These are phyloP conservation scores for Pyrus bretschneideri DNA, from an alignment of 306 rosid genomes.

Conservation along the genomic window DNA sequence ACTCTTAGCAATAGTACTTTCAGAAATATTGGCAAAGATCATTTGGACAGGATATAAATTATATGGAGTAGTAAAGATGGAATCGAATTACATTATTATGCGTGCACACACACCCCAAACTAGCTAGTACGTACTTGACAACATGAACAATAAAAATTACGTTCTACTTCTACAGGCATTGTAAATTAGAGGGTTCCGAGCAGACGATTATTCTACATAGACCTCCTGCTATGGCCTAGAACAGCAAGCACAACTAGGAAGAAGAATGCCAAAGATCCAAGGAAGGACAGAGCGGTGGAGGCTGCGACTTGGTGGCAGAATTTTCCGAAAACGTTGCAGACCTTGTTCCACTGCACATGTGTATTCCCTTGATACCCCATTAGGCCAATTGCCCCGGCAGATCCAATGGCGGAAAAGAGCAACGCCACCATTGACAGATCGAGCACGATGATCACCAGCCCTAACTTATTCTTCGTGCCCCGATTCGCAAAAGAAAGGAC, in stretches of 20 bases:
- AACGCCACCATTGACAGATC: constrained; percentile 57
- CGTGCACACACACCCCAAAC: not conserved
- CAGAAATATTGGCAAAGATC: not conserved
- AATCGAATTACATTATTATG: not conserved
- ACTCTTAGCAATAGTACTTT: not conserved
- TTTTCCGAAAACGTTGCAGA: constrained; percentile 50
- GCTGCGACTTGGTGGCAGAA: constrained; percentile 48
- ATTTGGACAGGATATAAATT: not conserved
- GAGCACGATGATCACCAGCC: constrained; percentile 14
- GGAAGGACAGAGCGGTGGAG: constrained; percentile 31
- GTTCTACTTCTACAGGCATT: not conserved
- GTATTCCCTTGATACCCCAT: constrained; percentile 63
- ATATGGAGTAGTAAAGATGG: not conserved
- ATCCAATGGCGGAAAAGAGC: constrained; percentile 67
- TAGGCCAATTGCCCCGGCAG: constrained; percentile 42
- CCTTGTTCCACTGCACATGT: constrained; percentile 68
- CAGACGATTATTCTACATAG: not conserved
- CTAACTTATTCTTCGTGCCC: constrained; percentile 20
- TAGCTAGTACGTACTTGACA: not conserved
- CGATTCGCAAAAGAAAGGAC: constrained; percentile 18
- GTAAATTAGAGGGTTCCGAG: not conserved
- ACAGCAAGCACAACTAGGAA: constrained; percentile 28
- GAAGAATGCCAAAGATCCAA: constrained; percentile 45
- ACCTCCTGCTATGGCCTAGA: constrained; percentile 14
- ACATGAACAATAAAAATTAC: not conserved